Base-by-base conservation (phyloP, 2,329 filamentous ascomycete species). In the Diaporthe sp. region DNA sequence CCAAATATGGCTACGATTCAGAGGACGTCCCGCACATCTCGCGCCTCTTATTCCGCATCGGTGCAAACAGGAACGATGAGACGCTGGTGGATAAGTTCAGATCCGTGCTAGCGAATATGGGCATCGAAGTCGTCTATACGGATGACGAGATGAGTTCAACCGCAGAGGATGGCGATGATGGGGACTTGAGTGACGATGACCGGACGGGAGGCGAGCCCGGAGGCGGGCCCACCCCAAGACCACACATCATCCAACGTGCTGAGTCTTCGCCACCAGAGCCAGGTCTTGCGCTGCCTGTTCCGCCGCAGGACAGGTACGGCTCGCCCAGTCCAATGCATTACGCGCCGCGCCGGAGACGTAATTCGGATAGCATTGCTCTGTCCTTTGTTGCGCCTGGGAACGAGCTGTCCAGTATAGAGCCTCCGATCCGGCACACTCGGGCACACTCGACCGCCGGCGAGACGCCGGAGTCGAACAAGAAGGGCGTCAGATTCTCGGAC, bases 1-100 rank as follows among this genome's bases (percentile, higher is more conserved):
- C 90, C 7, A 87, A 91, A 78, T 87, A 94, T 85, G 93, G 92
- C 73, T 86, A 95, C 78, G 89, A 94, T 76, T 89, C 91, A n/a
- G 92, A 94, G 80, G 94, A 96, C n/a, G 83, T 83, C 80, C 92
- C 92, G 79, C 91, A 94, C 79, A 93, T 95, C 80, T 92, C 95
- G 78, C 91, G 93, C 77, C 92, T 97, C 80, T 85, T 98, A 74
- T 94, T 97, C 82, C 93, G 93, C 80, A 91, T 98, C 82, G 94
- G 94, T 71, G 92, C 92, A 76, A 89, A 91, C 80, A 88, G 88
- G 75, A 89, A 90, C 63, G 84, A 89, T 63, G 85, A 85, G 47
- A 88, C 88, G 6, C 86, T 97, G 39, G 88, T 91, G 77, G 90
- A 93, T 75, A 94, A 93, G 79, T 96, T 97, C 80, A 90, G 92